Conservation (phyloP, 768 basidiomycete species). For the Lactarius sanguifluus region DNA sequence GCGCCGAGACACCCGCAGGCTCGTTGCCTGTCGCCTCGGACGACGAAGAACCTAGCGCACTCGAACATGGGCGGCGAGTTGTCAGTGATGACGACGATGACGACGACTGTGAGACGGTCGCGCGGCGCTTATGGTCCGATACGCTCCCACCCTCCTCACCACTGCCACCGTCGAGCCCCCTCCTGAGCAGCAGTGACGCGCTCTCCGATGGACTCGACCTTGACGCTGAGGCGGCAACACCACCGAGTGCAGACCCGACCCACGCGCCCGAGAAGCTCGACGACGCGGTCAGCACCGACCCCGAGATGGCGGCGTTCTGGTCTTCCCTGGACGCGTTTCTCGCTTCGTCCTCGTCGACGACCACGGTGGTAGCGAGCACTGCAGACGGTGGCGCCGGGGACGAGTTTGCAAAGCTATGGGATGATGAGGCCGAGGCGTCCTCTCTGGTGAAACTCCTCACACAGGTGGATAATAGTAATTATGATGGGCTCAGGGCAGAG, state of each 20-base stretch:
- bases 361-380: neutral
- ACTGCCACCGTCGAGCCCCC: slow-evolving; percentile 38
- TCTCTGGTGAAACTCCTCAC: slow-evolving; percentile 9
- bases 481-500: slow-evolving; percentile 16
- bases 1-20: slow-evolving; percentile 45
- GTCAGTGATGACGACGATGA: slow-evolving; percentile 9
- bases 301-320: slow-evolving; percentile 23
- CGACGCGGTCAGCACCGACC: neutral
- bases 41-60: slow-evolving; percentile 35
- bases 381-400: neutral
- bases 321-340: slow-evolving; percentile 23
- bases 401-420: slow-evolving; percentile 8
- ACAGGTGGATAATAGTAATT: neutral
- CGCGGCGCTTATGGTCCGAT: slow-evolving; percentile 31
- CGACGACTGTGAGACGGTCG: slow-evolving; percentile 3
- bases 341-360: slow-evolving; percentile 1
- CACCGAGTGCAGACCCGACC: neutral
- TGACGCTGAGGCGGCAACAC: neutral
- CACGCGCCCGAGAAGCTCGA: neutral
- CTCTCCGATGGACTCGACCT: slow-evolving; percentile 30
- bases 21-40: slow-evolving; percentile 51
- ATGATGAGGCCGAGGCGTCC: neutral
- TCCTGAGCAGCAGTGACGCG: slow-evolving; percentile 34
- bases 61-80: slow-evolving; percentile 33
- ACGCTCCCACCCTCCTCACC: slow-evolving; percentile 38